Evolutionary conservation across 352 stramenopile species (phyloP).

Genomic region (Phytophthora constricta): DNA sequence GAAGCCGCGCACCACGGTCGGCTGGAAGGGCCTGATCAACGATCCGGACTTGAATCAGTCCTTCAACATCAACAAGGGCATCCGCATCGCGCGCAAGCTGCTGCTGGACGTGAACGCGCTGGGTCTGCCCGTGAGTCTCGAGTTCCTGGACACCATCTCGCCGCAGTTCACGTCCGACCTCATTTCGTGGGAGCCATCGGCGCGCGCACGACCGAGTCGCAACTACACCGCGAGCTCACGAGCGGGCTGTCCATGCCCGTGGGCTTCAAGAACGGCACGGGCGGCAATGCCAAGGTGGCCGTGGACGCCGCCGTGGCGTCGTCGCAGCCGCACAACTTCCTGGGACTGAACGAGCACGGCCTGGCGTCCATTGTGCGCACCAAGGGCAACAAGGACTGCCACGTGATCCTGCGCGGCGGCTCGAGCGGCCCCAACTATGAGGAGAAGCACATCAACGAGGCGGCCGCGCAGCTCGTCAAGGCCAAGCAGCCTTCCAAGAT

Average conservation of each 20-base stretch:
- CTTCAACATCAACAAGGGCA: conserved; percentile 91
- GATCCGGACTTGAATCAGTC: conserved; percentile 84
- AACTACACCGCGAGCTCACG: conserved; percentile 83
- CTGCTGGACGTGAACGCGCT: conserved; percentile 84
- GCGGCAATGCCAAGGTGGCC: conserved; percentile 81
- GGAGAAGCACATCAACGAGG: conserved; percentile 72
- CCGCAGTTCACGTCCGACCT: conserved; percentile 82
- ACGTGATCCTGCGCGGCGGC: conserved; percentile 85
- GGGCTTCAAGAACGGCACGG: conserved; percentile 88
- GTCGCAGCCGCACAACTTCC: conserved; percentile 81
- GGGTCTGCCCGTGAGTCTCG: conserved; percentile 75
- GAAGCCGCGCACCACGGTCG: conserved; percentile 84
- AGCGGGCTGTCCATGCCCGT: conserved; percentile 85
- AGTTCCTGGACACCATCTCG: conserved; percentile 88
- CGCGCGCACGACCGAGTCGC: conserved; percentile 83
- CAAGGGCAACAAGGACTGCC: conserved; percentile 86
- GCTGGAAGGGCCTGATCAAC: conserved; percentile 90
- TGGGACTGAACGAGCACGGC: conserved; percentile 83
- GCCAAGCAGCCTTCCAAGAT: conserved; percentile 74
- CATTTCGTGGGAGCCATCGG: conserved; percentile 86
- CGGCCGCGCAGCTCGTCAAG: conserved; percentile 65
- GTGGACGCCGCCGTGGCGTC: conserved; percentile 76
- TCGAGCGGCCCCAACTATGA: conserved; percentile 85
- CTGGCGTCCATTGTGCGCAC: conserved; percentile 85
- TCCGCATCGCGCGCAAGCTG: conserved; percentile 83